Evolutionary conservation across 1,284 basidiomycete species (phyloP).

Genomic region (Boletus albobrunnescens): DNA sequence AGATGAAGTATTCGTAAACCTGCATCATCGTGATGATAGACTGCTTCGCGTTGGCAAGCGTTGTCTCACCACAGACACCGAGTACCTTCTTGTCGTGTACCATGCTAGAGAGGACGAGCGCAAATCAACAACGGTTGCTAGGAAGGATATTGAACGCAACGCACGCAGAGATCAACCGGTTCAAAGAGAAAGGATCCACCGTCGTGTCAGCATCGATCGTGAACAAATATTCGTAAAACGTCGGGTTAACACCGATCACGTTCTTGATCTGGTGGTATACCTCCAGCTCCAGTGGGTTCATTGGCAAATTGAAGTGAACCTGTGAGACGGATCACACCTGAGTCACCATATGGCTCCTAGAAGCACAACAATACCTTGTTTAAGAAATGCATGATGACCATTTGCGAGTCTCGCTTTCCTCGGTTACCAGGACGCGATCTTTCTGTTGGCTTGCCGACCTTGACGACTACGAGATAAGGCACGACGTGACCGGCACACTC

Average conservation of each 20-base stretch:
- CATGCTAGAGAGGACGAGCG: conserved; percentile 50
- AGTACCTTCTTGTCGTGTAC: conserved; percentile 91
- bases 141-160: conserved; percentile 28
- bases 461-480: conserved; percentile 94
- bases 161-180: conserved; percentile 87
- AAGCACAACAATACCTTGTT: conserved; percentile 66
- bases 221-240: conserved; percentile 97
- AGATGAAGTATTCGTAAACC: conserved; percentile 98
- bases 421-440: conserved; percentile 90
- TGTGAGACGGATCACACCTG: conserved; percentile 29
- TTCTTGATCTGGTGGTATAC: conserved; percentile 99
- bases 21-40: conserved; percentile 99
- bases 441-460: conserved; percentile 95
- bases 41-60: conserved; percentile 85
- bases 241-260: conserved; percentile 97
- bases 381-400: conserved; percentile 95
- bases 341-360: neutral
- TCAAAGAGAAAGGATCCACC: conserved; percentile 81
- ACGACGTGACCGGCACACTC: conserved; percentile 94
- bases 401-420: conserved; percentile 96
- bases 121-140: neutral
- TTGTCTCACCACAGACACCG: conserved; percentile 92
- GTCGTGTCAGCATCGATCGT: conserved; percentile 98
- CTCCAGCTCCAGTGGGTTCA: conserved; percentile 96
- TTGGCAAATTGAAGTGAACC: conserved; percentile 95